Evolutionary conservation across 1,284 basidiomycete species (phyloP), one percentile per base, ranked within the genome.

Genomic region (Cutaneotrichosporon sp.): DNA sequence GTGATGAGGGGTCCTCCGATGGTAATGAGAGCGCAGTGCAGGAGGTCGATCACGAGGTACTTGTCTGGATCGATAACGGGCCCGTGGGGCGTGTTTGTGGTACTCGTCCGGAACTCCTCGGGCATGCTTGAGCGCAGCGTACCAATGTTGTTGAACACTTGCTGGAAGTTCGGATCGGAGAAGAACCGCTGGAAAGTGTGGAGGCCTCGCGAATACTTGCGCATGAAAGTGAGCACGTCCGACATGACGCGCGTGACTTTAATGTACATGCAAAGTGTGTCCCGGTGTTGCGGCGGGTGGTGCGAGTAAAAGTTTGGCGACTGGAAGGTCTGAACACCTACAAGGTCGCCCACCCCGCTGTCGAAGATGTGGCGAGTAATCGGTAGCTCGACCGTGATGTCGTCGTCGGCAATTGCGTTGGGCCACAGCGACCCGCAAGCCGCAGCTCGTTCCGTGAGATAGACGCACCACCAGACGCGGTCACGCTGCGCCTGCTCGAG

Each of bases 211-310:
- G 68, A 65, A 59, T 79, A 79, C 21, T 47, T 49, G 10, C 76
- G 66, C 64, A 76, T 73, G 53, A 76, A 79, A 4, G 58, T 57
- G 30, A 66, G 68, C 9, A 75, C 70, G 16, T 74, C 72, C 5
- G 69, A 65, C 89, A 90, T 58, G 82, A 85, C 32, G 75, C 82
- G 61, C 86, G 89, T 62, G 84, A 86, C 2, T 66, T 79, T 75
- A 86, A 92, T 71, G 70, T 79, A 30, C 86, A 92, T 65, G 86
- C 89, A 6, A 80, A 84, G 46, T 82, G 88, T 38, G 80, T 76
- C 76, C 11, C 63, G 36, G 60, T 76, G 74, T 30, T 66, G 60
- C 1, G 70, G 65, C 0, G 74, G 75, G 50, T 76, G 68, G 21
- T 65, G 30, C n/a, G 60, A 61, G 56, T 61, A 59, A n/a, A 61